Base-by-base conservation (phyloP, 1,284 basidiomycete genomes). In the Porodaedalea pini region DNA sequence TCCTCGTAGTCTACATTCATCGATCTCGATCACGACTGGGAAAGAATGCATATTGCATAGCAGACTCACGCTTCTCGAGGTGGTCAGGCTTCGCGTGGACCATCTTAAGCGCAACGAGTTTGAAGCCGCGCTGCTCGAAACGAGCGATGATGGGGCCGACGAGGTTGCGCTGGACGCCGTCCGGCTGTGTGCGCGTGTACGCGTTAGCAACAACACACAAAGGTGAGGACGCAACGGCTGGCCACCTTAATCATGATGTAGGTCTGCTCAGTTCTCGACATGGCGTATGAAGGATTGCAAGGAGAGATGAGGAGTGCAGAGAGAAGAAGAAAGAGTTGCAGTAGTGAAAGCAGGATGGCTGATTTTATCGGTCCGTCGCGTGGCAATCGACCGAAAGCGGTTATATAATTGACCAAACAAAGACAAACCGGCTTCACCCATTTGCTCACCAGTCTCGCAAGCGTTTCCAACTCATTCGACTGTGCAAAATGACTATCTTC, bases 91-190 rank as follows among this genome's bases (percentile, higher is more conserved):
- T 80, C 47, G 92, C 82, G 52, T 86, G 83, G 62, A 85, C 84
- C 69, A 95, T 78, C 79, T 96, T 95, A 71, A 96, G 78, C 58
- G 94, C 94, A 69, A 87, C 78, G 67, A 94, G 85, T 80, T 97
- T 95, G 87, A 86, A 97, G 67, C 94, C 95, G 66, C 94, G 92
- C 78, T 89, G 85, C 82, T 98, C 94, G 76, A 98, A 98, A 68
- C 94, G 85, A 69, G 78, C 68, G 73, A 94, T 90, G 83, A 96
- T 94, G 77, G 94, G 88, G 72, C 95, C 94, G 72, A 96, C 83
- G 77, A 98, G 90, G 66, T 85, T 86, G 68, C 94, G 91, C 78
- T 97, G 92, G 79, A 98, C 95, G 73, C 94, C 94, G 78, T 98
- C 94, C 69, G 94, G 94, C 93, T 96, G 69, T 63, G 69, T 25